Percentiles rank a stretch among this genome's conserved stretches.
These are phyloP conservation scores for Balansia obtecta DNA, from an alignment of 2,329 filamentous ascomycete species.

Conservation along the genomic window DNA sequence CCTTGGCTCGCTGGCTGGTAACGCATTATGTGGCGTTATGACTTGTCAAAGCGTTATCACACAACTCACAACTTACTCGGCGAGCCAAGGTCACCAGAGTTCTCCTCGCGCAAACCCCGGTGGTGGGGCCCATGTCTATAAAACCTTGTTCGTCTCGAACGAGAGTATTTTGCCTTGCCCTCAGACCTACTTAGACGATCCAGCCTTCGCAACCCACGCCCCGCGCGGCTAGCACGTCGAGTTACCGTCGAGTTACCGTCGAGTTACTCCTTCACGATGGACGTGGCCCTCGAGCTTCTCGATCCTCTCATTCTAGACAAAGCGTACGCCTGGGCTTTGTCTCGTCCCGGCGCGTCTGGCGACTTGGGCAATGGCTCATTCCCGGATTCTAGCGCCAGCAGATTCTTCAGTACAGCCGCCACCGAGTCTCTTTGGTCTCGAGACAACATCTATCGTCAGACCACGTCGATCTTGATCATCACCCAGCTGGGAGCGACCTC, in stretches of 20 bases:
- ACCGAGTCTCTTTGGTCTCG: constrained; percentile 22
- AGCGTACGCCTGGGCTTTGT: constrained; percentile 26
- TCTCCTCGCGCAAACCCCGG: no score
- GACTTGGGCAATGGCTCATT: constrained; percentile 6
- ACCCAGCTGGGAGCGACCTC: constrained; percentile 25
- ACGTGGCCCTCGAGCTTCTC: constrained; percentile 26
- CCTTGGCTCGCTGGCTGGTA: no score
- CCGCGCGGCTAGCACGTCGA: neutral
- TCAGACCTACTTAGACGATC: no score
- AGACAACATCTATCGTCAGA: constrained; percentile 28
- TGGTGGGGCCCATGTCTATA: no score
- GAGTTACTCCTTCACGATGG: constrained; percentile 17
- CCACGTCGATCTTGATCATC: constrained; percentile 24
- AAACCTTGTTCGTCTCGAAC: no score
- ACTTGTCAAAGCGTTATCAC: no score
- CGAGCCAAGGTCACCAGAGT: no score
- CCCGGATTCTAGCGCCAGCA: constrained; percentile 6
- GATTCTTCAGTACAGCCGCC: neutral
- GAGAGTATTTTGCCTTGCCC: no score
- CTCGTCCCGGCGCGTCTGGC: constrained; percentile 9
- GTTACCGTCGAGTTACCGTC: no score
- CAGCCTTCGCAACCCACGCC: no score
- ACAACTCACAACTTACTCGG: no score
- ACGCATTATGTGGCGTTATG: no score
- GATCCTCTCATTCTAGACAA: constrained; percentile 29